phyloP scores from a whole-genome alignment of 2,329 filamentous ascomycete species.

The Ceratocystis papillata region DNA sequence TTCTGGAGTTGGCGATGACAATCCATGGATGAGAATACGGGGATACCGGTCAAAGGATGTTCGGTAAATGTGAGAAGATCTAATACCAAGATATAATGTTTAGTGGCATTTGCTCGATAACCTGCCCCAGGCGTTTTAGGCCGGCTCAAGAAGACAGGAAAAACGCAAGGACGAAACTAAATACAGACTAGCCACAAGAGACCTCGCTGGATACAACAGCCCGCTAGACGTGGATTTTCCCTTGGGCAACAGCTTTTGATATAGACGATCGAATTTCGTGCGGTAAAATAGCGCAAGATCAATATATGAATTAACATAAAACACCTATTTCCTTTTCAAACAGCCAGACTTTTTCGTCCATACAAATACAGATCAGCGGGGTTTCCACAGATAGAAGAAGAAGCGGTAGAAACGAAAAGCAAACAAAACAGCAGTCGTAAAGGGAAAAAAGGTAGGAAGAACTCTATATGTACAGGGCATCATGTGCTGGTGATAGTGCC shows the following conservation, averaged over 20 bases:
- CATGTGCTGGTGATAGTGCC: not conserved
- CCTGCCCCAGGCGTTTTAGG: not conserved
- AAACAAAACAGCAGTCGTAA: conserved; percentile 19
- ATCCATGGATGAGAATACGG: conserved; percentile 17
- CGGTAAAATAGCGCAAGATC: not conserved
- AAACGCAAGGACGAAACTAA: not conserved
- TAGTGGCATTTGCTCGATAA: not conserved
- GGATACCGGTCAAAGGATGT: conserved; percentile 22
- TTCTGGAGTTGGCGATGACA: conserved; percentile 12
- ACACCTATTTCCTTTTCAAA: conserved; percentile 10
- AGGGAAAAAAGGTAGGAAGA: conserved; percentile 17
- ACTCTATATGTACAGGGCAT: conserved; percentile 24
- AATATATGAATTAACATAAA: not conserved
- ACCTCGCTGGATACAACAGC: no score
- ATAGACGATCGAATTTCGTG: not conserved
- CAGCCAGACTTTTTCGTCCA: conserved; percentile 15
- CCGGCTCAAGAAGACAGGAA: not conserved
- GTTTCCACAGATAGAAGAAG: conserved; percentile 2
- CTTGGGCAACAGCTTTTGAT: not conserved
- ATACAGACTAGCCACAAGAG: not conserved
- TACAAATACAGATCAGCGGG: conserved; percentile 21
- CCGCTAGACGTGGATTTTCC: not conserved
- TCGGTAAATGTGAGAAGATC: not conserved
- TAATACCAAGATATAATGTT: not conserved
- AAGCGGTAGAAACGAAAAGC: conserved; percentile 1